Evolutionary conservation across 192 early-diverging fungal species (phyloP), one percentile per base, ranked within the genome.

Genomic region (Podila horticola): DNA sequence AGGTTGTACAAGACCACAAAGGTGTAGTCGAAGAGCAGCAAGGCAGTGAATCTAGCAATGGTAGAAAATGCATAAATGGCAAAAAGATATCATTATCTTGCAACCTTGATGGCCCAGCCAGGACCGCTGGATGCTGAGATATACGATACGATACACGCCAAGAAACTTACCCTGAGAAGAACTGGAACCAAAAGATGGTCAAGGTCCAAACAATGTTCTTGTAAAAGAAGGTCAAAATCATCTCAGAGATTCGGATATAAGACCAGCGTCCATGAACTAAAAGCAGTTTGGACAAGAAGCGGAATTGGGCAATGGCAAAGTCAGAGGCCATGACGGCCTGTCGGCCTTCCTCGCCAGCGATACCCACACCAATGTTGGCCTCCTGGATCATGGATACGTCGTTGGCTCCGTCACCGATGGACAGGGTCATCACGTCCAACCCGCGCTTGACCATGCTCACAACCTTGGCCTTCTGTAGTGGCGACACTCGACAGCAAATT

Each of bases 351-450:
- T 96, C 92, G 51, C 97, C 97, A 19, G 93, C 91, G 66, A 99
- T 97, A 29, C 97, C 97, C 33, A 99, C 84, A 50, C 97, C 97
- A 22, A 99, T 89, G 82, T 99, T 93, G 36, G 97, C 96, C 52
- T 95, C 96, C 84, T 99, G 97, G 71, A 99, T 99, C 97, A 99
- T 99, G 38, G 91, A 90, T 19, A 99, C 96, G 81, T 99, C 97
- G 81, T 99, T 99, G 17, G 96, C 97, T 36, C 84, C 94, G 86
- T 99, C 97, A 30, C 97, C 97, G 52, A 99, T 96, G 5, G 97
- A 93, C 62, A 99, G 74, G 17, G 94, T 95, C 91, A 97, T 91
- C 5, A 92, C 94, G 52, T 94, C 92, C 30, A 96, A 86, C 20
- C 92, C 89, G 13, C 89, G 82, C 69, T 96, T 96, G 52, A 98